Conservation (phyloP, 2,329 filamentous ascomycete genomes). For the Fusarium penzigii region DNA sequence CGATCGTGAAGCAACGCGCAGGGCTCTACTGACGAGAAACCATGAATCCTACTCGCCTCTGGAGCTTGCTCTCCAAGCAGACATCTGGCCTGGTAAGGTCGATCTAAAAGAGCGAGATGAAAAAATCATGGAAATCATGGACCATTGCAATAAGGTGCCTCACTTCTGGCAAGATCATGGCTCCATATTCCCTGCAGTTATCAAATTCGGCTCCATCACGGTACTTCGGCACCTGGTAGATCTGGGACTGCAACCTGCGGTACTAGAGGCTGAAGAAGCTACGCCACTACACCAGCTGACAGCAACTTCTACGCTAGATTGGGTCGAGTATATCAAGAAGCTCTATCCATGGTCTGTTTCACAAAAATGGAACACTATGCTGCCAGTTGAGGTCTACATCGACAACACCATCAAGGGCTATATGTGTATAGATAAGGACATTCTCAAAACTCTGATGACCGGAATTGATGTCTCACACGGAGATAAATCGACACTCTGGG, state of each 20-base stretch:
- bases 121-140: neutral
- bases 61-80: neutral
- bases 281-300: neutral
- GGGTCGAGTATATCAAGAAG: neutral
- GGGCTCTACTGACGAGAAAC: neutral
- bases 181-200: neutral
- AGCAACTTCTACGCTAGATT: neutral
- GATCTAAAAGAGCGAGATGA: neutral
- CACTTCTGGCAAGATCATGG: neutral
- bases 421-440: fast-evolving
- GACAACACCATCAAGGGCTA: fast-evolving
- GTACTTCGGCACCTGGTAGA: neutral
- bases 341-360: neutral
- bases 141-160: neutral
- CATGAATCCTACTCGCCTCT: neutral
- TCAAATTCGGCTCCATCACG: neutral
- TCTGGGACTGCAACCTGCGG: neutral
- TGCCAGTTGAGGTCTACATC: slow-evolving; percentile 2
- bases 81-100: neutral
- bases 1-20: neutral
- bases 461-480: no score
- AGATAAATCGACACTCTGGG: neutral
- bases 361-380: neutral
- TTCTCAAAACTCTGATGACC: neutral
- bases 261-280: neutral